Conservation (phyloP, 176 grass and related monocot species). For the Pontederia crassipes region DNA sequence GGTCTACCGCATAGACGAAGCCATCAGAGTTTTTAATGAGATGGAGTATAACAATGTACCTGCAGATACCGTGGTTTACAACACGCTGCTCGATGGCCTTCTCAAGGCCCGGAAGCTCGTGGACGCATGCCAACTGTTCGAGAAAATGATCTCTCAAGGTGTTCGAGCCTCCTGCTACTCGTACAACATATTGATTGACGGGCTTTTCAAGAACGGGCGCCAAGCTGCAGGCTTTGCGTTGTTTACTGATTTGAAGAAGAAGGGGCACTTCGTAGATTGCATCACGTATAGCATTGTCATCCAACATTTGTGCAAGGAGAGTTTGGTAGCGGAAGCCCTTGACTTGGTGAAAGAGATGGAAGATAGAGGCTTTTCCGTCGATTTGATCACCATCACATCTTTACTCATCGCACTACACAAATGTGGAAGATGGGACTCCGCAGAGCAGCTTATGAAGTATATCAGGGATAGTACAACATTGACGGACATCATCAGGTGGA, state of each 20-base stretch:
- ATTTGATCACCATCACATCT: constrained; percentile 76
- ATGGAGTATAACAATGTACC: constrained; percentile 40
- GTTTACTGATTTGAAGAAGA: constrained; percentile 73
- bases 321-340: constrained; percentile 47
- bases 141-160: constrained; percentile 71
- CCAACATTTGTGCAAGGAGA: constrained; percentile 60
- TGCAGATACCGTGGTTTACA: constrained; percentile 56
- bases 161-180: constrained; percentile 59
- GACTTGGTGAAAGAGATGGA: constrained; percentile 81
- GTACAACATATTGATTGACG: constrained; percentile 72
- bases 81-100: constrained; percentile 67
- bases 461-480: constrained; percentile 46
- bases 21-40: constrained; percentile 56
- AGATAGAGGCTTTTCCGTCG: constrained; percentile 58
- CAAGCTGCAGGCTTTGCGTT: constrained; percentile 56
- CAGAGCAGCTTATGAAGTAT: constrained; percentile 67
- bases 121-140: constrained; percentile 69
- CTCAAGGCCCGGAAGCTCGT: constrained; percentile 77
- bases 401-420: constrained; percentile 68
- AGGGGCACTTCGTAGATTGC: constrained; percentile 64
- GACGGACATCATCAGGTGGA: constrained; percentile 57
- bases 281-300: constrained; percentile 83
- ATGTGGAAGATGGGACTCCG: constrained; percentile 56
- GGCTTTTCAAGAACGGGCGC: constrained; percentile 70
- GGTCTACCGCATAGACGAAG: constrained; percentile 57